Base-by-base conservation (phyloP, 2,329 filamentous ascomycete genomes). In the Periconia sp. region DNA sequence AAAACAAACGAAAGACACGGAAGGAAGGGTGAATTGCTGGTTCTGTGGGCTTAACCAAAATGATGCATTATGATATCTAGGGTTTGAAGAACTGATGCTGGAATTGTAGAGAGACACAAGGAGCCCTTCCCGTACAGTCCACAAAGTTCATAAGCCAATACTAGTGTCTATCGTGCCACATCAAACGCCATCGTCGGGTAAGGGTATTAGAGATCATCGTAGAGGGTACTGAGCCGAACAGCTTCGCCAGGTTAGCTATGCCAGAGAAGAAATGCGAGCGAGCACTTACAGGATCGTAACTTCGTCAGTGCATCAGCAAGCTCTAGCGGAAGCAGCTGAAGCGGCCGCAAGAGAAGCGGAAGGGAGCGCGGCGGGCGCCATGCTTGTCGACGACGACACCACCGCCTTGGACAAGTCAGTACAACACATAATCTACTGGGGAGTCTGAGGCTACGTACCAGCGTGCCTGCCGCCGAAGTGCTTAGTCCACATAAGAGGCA, bases 311-410 rank as follows among this genome's bases (percentile, higher is more conserved):
- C 11, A 26, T 16, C 13, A 12, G 33, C 31, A 32, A 29, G 31
- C 36, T 78, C 67, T 61, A 79, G 45, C 73, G 70, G 66, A 80
- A 81, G 64, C 79, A 82, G 61, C 72, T 78, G 56, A 81, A 74
- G 29, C 72, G 70, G 31, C 78, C 77, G 49, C 72, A 66, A 23
- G 72, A 73, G 57, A 81, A 71, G 26, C 77, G 69, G 61, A 78
- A 80, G 5, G 78, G 76, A 18, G 77, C 76, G 38, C 76, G 69
- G 26, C 73, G 72, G 1, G 75, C 66, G 37, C 79, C 79, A 55
- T 81, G 72, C 54, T 74, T 74, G 66, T 80, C 77, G 45, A 76
- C 77, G 9, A 75, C 68, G 37, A 82, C 60, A 47, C 75, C 78
- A 24, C 76, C 79, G 39, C 77, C 77, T 74, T 19, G 16, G 25